phyloP scores from a whole-genome alignment of 2,329 filamentous ascomycete genomes.

The Thielaviopsis cerberus region DNA sequence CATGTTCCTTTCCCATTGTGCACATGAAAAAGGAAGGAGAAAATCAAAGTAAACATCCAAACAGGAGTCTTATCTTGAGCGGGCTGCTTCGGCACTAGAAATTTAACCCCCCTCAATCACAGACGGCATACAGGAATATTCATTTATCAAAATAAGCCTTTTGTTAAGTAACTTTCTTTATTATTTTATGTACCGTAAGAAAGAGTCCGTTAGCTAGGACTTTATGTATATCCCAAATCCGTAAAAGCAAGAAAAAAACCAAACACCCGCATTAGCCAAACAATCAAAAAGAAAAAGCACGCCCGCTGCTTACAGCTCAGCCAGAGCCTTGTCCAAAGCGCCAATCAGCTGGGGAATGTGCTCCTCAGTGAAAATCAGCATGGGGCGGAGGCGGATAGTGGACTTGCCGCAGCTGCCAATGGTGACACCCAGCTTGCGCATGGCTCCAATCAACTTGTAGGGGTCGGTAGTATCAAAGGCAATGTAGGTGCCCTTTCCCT shows the following conservation, averaged over 20 bases:
- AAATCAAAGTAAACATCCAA: not conserved
- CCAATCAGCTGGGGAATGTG: constrained; percentile 25
- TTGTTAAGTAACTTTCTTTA: not conserved
- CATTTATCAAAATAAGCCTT: not conserved
- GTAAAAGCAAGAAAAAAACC: not conserved
- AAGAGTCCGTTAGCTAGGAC: not conserved
- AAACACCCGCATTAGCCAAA: not conserved
- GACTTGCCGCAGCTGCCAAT: constrained; percentile 55
- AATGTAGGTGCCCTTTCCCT: constrained; percentile 51
- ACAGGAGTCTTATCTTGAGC: not conserved
- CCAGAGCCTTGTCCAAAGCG: constrained; percentile 9
- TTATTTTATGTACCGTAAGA: not conserved
- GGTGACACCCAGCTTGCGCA: constrained; percentile 56
- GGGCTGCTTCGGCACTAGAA: not conserved
- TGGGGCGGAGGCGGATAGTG: constrained; percentile 56
- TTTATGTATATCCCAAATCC: not conserved
- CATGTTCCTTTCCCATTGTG: not conserved
- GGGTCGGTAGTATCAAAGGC: constrained; percentile 57
- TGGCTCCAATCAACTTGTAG: constrained; percentile 53
- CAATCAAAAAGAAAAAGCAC: not conserved
- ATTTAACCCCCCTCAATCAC: not conserved
- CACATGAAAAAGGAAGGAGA: not conserved
- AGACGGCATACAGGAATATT: not conserved
- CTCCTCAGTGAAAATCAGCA: constrained; percentile 63
- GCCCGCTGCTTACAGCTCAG: constrained; percentile 4